phyloP scores from a whole-genome alignment of 176 grass and related monocot genomes.

The Paspalum notatum region DNA sequence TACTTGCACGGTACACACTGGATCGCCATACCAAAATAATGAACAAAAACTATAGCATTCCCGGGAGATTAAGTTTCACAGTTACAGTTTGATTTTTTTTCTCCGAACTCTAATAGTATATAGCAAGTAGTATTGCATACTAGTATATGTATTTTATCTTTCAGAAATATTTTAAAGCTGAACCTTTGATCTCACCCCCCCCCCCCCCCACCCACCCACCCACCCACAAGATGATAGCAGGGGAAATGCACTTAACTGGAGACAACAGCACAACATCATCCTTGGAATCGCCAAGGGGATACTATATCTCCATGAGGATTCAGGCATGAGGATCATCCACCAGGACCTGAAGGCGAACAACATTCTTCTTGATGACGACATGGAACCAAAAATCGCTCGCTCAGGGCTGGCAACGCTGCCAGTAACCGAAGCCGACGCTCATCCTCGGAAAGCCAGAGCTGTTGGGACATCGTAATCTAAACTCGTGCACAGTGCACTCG shows the following conservation, averaged over 20 bases:
- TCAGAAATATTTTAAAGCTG: too few species aligned
- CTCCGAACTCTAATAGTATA: not conserved
- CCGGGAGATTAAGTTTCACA: not conserved
- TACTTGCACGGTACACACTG: too few species aligned
- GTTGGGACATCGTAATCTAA: slow-evolving; percentile 49
- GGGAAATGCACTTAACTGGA: slow-evolving; percentile 32
- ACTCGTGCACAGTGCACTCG: not conserved
- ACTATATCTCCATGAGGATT: slow-evolving; percentile 57
- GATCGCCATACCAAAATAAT: too few species aligned
- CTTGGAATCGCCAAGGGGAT: slow-evolving; percentile 51
- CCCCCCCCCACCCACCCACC: too few species aligned
- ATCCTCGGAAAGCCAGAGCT: slow-evolving; percentile 31
- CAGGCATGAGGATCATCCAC: slow-evolving; percentile 56
- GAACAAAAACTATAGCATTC: too few species aligned
- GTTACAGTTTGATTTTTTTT: not conserved
- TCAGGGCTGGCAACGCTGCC: slow-evolving; percentile 48
- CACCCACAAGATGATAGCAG: not conserved
- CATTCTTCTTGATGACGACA: slow-evolving; percentile 36
- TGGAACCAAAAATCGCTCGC: slow-evolving; percentile 52
- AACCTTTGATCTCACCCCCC: too few species aligned
- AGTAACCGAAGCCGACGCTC: slow-evolving; percentile 15
- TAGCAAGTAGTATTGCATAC: too few species aligned
- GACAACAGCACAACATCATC: slow-evolving; percentile 40
- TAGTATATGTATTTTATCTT: too few species aligned
- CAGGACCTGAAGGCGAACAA: slow-evolving; percentile 51